Evolutionary conservation across 768 basidiomycete genomes (phyloP).

Genomic region (Leccinum imitatum): DNA sequence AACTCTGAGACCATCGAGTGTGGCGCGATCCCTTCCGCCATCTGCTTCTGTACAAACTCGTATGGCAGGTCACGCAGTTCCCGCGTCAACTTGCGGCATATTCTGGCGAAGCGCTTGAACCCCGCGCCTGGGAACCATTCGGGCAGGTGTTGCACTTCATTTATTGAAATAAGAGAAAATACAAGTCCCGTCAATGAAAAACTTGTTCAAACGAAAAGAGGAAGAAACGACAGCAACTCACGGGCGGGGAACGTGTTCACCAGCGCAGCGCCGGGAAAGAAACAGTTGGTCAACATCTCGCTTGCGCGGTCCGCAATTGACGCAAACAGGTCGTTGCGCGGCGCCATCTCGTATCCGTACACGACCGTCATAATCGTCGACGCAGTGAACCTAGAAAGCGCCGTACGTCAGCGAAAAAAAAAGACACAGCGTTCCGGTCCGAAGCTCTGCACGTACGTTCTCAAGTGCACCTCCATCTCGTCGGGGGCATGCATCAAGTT

Average conservation of each 20-base stretch:
- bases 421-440: neutral
- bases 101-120: constrained; percentile 26
- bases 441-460: constrained; percentile 13
- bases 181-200: too few species aligned
- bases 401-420: neutral
- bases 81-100: constrained; percentile 18
- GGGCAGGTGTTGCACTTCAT: constrained; percentile 26
- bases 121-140: constrained; percentile 33
- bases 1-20: constrained; percentile 23
- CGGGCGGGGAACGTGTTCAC: constrained; percentile 33
- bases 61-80: constrained; percentile 18
- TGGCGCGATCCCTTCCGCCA: constrained; percentile 17
- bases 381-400: constrained; percentile 23
- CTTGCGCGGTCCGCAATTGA: constrained; percentile 32
- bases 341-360: constrained; percentile 37
- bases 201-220: neutral
- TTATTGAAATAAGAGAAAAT: neutral
- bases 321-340: constrained; percentile 32
- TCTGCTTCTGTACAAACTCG: constrained; percentile 21
- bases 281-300: constrained; percentile 26
- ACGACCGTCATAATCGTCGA: constrained; percentile 33
- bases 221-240: constrained; percentile 8
- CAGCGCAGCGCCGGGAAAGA: constrained; percentile 32
- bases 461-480: constrained; percentile 26
- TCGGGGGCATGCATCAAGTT: constrained; percentile 30